Evolutionary conservation across 805 yeast species (phyloP), one percentile per base, ranked within the genome.

Genomic region (Nakazawaea molendinolei): DNA sequence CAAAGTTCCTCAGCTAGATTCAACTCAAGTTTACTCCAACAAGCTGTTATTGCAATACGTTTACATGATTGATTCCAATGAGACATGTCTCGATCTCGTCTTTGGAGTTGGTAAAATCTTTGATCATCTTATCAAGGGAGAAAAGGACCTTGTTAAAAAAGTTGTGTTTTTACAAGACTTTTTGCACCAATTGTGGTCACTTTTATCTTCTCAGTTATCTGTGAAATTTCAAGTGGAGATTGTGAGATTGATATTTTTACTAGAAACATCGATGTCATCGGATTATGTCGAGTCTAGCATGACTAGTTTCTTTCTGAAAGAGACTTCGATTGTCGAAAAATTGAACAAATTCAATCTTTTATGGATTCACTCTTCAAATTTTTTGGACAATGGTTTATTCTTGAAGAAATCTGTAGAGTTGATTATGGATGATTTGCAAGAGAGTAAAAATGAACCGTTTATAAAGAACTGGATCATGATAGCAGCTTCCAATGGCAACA

Each of bases 211-310:
- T 5, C 14, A 25, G 23, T 67, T 68, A 8, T 62, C 69, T 0
- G 76, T 77, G 3, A 58, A 60, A 31, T 65, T 68, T 39, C 95
- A 86, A 49, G 79, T 81, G 1, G 94, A 84, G 47, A 69, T 82
- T 0, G 84, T 82, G 1, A 74, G 71, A 35, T 63, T 74, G 16
- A 63, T 89, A 2, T 79, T 84, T 65, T 63, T 67, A 5, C 56
- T 90, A 34, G 79, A 76, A 26, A 54, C 69, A n/a, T 59, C 67
- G 14, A 65, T 71, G 18, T 74, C 74, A 10, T 49, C 68, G 2
- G 58, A 70, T 31, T 69, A 72, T 42, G 68, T 87, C 18, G 95
- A 87, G 47, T 90, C 95, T 1, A 82, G 86, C 0, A 44, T 89
- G 3, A 62, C 85, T 0, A 61, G 71, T 2, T 64, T 76, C 31